Percentiles rank a stretch among this genome's conserved stretches.
Evolutionary conservation across 805 yeast species (phyloP).

Genomic region (Cyberlindnera bimundalis): DNA sequence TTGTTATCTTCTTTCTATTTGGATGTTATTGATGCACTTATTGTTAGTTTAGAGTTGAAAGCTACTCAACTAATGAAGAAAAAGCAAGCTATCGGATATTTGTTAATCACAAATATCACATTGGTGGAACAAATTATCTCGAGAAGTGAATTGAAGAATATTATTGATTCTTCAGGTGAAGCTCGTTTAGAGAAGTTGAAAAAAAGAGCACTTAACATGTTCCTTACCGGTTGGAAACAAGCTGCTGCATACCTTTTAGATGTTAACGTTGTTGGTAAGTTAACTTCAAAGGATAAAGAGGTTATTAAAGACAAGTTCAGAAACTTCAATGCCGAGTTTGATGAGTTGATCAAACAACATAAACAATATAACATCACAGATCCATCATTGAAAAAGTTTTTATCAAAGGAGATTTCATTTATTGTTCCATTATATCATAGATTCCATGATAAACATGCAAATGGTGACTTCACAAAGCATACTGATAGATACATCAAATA

Average conservation of each 20-base stretch:
- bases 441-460: conserved; percentile 72
- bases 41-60: conserved; percentile 59
- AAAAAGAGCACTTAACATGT: conserved; percentile 68
- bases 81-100: conserved; percentile 55
- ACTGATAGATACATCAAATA: conserved; percentile 68
- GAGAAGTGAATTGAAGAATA: conserved; percentile 50
- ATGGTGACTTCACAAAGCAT: conserved; percentile 70
- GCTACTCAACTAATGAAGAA: conserved; percentile 37
- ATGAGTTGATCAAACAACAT: conserved; percentile 65
- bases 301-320: conserved; percentile 79
- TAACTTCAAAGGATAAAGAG: conserved; percentile 72
- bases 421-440: conserved; percentile 82
- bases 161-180: conserved; percentile 57
- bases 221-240: conserved; percentile 75
- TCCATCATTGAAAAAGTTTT: conserved; percentile 54
- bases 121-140: conserved; percentile 72
- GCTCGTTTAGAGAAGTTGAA: conserved; percentile 65
- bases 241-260: conserved; percentile 77
- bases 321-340: conserved; percentile 80
- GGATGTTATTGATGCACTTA: conserved; percentile 74
- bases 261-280: conserved; percentile 61
- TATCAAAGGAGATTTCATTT: conserved; percentile 69
- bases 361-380: conserved; percentile 66
- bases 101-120: conserved; percentile 66
- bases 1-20: conserved; percentile 65